A percentile compares a stretch with the other conserved stretches of the same genome.
These are phyloP conservation scores for Coemansia sp. DNA, from an alignment of 192 early-diverging fungal species.

Conservation along the genomic window DNA sequence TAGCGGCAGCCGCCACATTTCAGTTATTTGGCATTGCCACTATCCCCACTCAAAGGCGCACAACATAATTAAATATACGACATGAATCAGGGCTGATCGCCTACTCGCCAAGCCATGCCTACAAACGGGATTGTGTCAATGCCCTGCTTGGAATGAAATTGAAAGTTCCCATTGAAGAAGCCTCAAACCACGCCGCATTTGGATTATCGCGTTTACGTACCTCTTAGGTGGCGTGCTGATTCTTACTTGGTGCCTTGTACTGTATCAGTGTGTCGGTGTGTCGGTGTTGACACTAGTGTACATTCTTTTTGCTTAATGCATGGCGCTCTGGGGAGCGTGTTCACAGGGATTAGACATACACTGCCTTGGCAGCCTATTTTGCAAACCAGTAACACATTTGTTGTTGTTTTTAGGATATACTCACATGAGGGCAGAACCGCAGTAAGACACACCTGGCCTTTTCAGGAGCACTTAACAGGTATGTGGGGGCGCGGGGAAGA, in stretches of 20 bases:
- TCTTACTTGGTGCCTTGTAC: neutral
- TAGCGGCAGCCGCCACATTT: conserved; percentile 7
- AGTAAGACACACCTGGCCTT: neutral
- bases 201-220: neutral
- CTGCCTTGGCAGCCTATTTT: neutral
- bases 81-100: neutral
- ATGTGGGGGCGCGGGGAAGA: conserved; percentile 3
- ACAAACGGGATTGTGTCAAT: neutral
- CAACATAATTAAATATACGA: neutral
- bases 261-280: neutral
- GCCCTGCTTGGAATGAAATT: neutral
- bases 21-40: conserved; percentile 5
- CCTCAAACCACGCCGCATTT: neutral
- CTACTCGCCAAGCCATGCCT: neutral
- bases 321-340: neutral
- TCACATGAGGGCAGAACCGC: neutral
- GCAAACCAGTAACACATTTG: neutral
- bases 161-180: neutral
- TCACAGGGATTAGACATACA: neutral
- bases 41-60: conserved; percentile 3
- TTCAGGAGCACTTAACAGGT: neutral
- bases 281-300: neutral
- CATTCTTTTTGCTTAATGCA: neutral
- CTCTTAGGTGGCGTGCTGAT: neutral
- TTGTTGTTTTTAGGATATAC: neutral